Conservation (phyloP, 257 asterid genomes). For the Jacaranda copaia region DNA sequence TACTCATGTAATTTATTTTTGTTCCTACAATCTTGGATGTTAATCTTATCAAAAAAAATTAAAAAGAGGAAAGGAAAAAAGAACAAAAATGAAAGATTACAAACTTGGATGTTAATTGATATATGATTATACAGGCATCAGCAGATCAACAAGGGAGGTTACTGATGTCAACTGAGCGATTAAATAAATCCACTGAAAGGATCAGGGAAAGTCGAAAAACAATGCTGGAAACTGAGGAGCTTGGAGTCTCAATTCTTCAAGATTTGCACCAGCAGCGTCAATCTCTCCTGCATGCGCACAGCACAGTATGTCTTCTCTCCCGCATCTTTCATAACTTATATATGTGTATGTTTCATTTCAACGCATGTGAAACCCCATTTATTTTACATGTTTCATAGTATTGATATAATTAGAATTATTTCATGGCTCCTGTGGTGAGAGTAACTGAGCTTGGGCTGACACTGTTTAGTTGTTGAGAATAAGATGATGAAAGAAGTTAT, state of each 20-base stretch:
- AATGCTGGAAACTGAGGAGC: conserved; percentile 68
- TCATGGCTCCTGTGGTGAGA: not conserved
- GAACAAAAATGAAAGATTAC: too few species aligned
- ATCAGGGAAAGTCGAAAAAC: conserved; percentile 63
- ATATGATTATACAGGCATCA: conserved; percentile 45
- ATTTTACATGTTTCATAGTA: not conserved
- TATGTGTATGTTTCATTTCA: not conserved
- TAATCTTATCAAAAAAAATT: too few species aligned
- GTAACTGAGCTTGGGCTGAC: not conserved
- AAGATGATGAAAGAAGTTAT: not conserved
- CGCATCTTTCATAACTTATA: not conserved
- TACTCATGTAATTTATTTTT: conserved; percentile 4
- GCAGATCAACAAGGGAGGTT: conserved; percentile 68
- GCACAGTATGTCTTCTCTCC: conserved; percentile 33
- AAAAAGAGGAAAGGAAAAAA: too few species aligned
- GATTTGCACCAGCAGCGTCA: conserved; percentile 60
- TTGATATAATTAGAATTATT: not conserved
- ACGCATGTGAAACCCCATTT: not conserved
- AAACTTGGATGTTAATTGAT: conserved; percentile 2
- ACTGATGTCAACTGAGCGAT: conserved; percentile 61
- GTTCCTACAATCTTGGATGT: too few species aligned
- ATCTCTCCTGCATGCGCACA: conserved; percentile 55
- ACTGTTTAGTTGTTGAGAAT: not conserved
- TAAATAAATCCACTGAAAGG: conserved; percentile 57
- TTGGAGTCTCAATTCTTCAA: conserved; percentile 62